Evolutionary conservation across 1,284 basidiomycete species (phyloP).

Genomic region (Heterobasidion parviporum): DNA sequence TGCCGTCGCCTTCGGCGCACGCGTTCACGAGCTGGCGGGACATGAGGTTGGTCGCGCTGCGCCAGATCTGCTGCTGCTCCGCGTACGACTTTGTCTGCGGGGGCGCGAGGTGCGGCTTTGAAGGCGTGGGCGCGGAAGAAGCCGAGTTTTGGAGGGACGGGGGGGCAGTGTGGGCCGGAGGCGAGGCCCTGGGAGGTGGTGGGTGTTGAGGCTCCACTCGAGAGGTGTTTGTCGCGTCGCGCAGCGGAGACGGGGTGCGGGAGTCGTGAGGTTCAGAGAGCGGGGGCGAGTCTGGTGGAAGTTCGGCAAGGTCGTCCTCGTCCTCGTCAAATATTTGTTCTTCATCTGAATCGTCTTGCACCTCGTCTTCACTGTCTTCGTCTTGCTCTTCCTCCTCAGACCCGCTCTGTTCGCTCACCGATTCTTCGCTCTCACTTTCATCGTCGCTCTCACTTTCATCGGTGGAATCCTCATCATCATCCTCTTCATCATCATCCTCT

Average conservation of each 20-base stretch:
- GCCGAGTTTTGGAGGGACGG: conserved; percentile 1
- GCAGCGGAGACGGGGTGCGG: background rate
- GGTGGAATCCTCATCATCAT: conserved; percentile 9
- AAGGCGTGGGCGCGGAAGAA: conserved; percentile 6
- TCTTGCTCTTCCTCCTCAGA: conserved; percentile 13
- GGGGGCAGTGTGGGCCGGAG: conserved; percentile 15
- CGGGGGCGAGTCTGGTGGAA: conserved; percentile 2
- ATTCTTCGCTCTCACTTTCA: conserved; percentile 13
- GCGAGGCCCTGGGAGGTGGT: conserved; percentile 14
- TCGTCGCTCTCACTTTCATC: conserved; percentile 8
- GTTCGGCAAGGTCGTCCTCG: conserved; percentile 14
- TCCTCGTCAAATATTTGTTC: conserved; percentile 16
- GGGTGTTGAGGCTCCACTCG: conserved; percentile 1
- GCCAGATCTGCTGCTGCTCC: conserved; percentile 40
- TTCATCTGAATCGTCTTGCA: conserved; percentile 17
- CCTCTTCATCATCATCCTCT: conserved; percentile 12
- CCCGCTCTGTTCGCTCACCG: conserved; percentile 2
- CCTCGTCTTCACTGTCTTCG: conserved; percentile 12
- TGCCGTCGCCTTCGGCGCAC: conserved; percentile 45
- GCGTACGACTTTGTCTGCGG: conserved; percentile 21
- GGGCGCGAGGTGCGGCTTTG: conserved; percentile 12
- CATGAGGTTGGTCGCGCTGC: conserved; percentile 49
- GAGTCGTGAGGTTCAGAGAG: background rate
- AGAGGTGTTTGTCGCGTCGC: background rate
- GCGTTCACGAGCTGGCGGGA: conserved; percentile 52